phyloP scores from a whole-genome alignment of 306 rosid genomes.

The Quercus aquifolioides region DNA sequence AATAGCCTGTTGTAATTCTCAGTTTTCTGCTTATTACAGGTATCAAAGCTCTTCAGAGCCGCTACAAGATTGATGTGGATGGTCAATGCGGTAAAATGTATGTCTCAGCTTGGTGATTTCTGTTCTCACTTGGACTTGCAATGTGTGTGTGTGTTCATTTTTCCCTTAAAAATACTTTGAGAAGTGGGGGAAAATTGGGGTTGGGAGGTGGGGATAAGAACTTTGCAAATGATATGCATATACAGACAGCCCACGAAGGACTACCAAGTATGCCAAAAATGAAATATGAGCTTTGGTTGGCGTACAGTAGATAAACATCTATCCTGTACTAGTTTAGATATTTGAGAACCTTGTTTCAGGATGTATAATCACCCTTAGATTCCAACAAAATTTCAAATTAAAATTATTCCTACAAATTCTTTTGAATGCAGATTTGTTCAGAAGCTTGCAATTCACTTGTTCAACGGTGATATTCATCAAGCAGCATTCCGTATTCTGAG shows the following conservation, averaged over 20 bases:
- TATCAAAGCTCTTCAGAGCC: constrained; percentile 48
- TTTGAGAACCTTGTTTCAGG: background rate
- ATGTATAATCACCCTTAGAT: background rate
- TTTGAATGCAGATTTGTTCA: constrained; percentile 58
- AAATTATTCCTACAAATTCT: background rate
- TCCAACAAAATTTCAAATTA: background rate
- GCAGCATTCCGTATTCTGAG: constrained; percentile 73
- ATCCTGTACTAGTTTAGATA: background rate
- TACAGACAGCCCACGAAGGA: background rate
- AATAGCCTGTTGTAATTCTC: background rate
- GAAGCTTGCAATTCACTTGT: constrained; percentile 69
- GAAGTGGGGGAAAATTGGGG: background rate
- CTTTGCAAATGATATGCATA: background rate
- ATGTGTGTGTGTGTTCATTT: too few relatives aligned
- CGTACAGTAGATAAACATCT: background rate
- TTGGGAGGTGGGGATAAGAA: background rate
- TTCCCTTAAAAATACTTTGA: background rate
- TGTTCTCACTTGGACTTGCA: background rate
- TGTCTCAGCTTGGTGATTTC: constrained; percentile 6
- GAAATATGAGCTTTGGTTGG: background rate
- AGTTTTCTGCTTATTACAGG: constrained; percentile 39
- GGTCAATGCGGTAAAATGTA: constrained; percentile 67
- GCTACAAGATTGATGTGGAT: constrained; percentile 73
- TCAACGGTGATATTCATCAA: constrained; percentile 75
- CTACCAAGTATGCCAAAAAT: background rate